Evolutionary conservation across 2,329 filamentous ascomycete genomes (phyloP), one percentile per base, ranked within the genome.

Genomic region (Beauveria asiatica): DNA sequence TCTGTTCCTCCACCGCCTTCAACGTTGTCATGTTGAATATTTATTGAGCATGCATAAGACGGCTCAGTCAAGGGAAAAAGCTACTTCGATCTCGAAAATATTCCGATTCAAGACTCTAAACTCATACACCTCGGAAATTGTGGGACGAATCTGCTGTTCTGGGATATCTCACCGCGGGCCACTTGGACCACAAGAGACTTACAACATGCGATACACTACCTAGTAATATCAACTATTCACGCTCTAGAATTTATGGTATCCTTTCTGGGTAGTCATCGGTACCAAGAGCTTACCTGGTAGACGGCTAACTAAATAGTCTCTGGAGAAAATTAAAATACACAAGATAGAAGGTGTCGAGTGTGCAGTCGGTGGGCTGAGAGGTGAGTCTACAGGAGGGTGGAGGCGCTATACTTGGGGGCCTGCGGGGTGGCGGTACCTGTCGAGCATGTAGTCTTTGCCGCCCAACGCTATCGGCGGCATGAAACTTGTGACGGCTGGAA

Each of bases 1-100:
- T n/a, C 9, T 33, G 5, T 41, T 6, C 21, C 21, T 53, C 50
- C 57, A 60, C 57, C 57, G 57, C 57, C 50, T 52, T 45, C 49
- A 46, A 45, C 16, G 10, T 10, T 23, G 21, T 25, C 19, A n/a
- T 17, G 25, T 23, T 17, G n/a, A 6, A 7, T 25, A 23, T 2
- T 8, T 25, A 10, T 1, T 1, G 39, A 16, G 33, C 33, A 37
- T 37, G 13, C 13, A 16, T 37, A n/a, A 8, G 17, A 42, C n/a
- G 17, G 9, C 3, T 17, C 7, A 19, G 41, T 42, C 17, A 42
- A 42, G 41, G 16, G n/a, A 42, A 7, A 42, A 19, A 19, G 9
- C 17, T 42, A 42, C 10, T 17, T 19, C n/a, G 3, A 42, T 9
- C 33, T 37, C 33, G 11, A 4, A 13, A 16, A 16, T 16, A 6